Conservation (phyloP, 2,329 filamentous ascomycete genomes). For the Pseudodiploospora longispora region DNA sequence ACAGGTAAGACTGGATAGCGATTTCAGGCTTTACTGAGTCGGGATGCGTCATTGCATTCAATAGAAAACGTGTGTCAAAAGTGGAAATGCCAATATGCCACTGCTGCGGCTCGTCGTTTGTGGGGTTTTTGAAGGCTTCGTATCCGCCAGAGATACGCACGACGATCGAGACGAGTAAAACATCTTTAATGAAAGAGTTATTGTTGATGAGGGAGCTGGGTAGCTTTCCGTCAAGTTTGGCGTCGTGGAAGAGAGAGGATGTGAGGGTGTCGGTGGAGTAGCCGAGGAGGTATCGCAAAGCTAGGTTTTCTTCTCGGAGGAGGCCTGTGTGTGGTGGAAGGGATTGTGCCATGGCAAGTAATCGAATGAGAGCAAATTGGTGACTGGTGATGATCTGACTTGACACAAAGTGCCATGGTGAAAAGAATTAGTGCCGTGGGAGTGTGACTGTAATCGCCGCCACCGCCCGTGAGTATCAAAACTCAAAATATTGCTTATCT, state of each 20-base stretch:
- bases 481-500: too few relatives aligned
- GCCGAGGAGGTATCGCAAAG: slow-evolving; percentile 12
- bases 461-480: too few relatives aligned
- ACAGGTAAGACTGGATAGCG: slow-evolving; percentile 11
- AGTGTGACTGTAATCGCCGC: too few relatives aligned
- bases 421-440: too few relatives aligned
- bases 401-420: too few relatives aligned
- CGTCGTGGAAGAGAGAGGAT: not conserved
- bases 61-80: slow-evolving; percentile 10
- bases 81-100: slow-evolving; percentile 13
- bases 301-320: slow-evolving; percentile 13
- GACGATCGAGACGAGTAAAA: slow-evolving; percentile 11
- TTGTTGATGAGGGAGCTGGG: not conserved
- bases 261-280: slow-evolving; percentile 5
- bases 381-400: too few relatives aligned
- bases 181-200: slow-evolving; percentile 8
- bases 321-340: slow-evolving; percentile 9
- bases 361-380: too few relatives aligned
- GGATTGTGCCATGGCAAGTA: too few relatives aligned
- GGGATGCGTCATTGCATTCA: not conserved
- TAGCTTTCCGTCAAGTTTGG: not conserved
- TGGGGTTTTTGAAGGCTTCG: slow-evolving; percentile 1
- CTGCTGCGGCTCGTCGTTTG: slow-evolving; percentile 3
- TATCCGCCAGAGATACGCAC: slow-evolving; percentile 9
- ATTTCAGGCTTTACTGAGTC: not conserved